phyloP scores from a whole-genome alignment of 768 basidiomycete genomes.

The Trametes cingulata region DNA sequence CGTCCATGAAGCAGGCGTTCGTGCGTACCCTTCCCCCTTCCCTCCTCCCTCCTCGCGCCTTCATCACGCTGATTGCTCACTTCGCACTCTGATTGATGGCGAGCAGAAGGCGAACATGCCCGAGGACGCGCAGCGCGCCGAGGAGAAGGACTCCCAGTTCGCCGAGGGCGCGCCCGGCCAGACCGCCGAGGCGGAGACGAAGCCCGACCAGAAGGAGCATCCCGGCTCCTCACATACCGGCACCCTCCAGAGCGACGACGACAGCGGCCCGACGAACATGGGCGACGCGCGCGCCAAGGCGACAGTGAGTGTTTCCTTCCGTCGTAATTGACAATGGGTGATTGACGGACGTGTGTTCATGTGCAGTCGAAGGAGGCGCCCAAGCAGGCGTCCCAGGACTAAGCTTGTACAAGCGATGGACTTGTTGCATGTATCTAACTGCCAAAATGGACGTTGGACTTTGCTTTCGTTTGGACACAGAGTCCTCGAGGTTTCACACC shows the following conservation, averaged over 20 bases:
- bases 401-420: slow-evolving; percentile 1
- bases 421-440: slow-evolving; percentile 14
- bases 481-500: neutral
- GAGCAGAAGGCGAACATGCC: slow-evolving; percentile 27
- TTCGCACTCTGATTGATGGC: neutral
- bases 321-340: no score
- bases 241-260: slow-evolving; percentile 22
- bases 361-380: slow-evolving; percentile 21
- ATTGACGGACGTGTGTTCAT: neutral
- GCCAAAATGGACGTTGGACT: neutral
- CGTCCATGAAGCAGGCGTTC: slow-evolving; percentile 26
- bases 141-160: slow-evolving; percentile 21
- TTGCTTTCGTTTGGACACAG: neutral
- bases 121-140: slow-evolving; percentile 28
- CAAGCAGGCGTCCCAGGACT: slow-evolving; percentile 21
- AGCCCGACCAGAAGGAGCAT: slow-evolving; percentile 27
- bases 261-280: slow-evolving; percentile 20
- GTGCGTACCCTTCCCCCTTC: slow-evolving; percentile 16
- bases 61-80: neutral
- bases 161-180: slow-evolving; percentile 24
- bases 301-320: neutral
- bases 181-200: slow-evolving; percentile 25
- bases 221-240: slow-evolving; percentile 21
- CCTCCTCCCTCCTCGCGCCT: neutral
- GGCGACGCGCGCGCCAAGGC: slow-evolving; percentile 22